Percentiles rank a stretch among this genome's conserved stretches.
phyloP scores from a whole-genome alignment of 805 yeast species.

The Kodamaea hsintzibuensis region DNA sequence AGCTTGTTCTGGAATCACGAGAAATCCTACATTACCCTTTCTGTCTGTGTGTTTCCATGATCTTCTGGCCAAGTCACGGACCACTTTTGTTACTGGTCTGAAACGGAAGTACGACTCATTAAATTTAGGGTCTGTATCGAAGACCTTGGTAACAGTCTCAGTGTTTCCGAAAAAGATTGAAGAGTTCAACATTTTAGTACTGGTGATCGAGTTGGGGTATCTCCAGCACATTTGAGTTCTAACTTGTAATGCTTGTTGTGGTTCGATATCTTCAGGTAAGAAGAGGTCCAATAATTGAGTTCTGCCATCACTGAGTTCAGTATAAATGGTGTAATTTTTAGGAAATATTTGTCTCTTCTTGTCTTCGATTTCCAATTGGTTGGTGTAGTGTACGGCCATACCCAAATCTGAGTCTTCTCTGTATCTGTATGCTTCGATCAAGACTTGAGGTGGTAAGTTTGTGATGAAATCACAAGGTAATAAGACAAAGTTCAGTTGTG shows the following conservation, averaged over 20 bases:
- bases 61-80: constrained; percentile 86
- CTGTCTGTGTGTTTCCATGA: constrained; percentile 78
- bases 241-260: constrained; percentile 68
- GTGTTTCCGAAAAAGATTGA: constrained; percentile 52
- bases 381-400: constrained; percentile 73
- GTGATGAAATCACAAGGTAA: constrained; percentile 95
- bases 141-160: constrained; percentile 50
- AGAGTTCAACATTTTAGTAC: constrained; percentile 73
- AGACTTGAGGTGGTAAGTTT: constrained; percentile 84
- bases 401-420: constrained; percentile 69
- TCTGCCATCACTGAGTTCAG: constrained; percentile 47
- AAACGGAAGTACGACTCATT: constrained; percentile 39
- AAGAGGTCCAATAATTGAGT: constrained; percentile 67
- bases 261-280: constrained; percentile 65
- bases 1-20: constrained; percentile 67
- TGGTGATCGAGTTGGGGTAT: constrained; percentile 74
- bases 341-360: constrained; percentile 61
- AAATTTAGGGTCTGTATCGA: constrained; percentile 40
- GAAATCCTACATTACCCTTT: constrained; percentile 65
- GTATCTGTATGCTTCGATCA: constrained; percentile 80
- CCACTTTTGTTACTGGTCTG: constrained; percentile 62
- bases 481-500: constrained; percentile 55
- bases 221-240: constrained; percentile 91
- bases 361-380: constrained; percentile 74
- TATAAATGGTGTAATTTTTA: constrained; percentile 65